A percentile compares a stretch with the other conserved stretches of the same genome.
Conservation (phyloP, 257 asterid genomes). For the Nicotiana tabacum region DNA sequence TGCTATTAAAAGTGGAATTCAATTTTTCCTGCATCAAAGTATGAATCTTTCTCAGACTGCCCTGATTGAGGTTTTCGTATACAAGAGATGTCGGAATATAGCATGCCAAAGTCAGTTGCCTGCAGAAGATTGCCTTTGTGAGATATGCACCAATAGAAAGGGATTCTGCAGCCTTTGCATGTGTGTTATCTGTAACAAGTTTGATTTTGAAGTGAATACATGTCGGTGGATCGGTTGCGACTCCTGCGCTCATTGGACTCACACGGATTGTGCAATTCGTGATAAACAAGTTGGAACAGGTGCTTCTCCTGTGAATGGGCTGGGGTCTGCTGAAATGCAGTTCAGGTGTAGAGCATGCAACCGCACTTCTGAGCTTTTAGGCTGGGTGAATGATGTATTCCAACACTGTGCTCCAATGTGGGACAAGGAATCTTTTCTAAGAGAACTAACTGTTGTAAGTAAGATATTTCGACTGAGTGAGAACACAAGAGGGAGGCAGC, state of each 20-base stretch:
- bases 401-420: conserved; percentile 94
- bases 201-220: conserved; percentile 91
- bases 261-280: conserved; percentile 90
- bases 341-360: conserved; percentile 85
- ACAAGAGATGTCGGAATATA: conserved; percentile 83
- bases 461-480: conserved; percentile 79
- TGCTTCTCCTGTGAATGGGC: conserved; percentile 51
- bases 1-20: conserved; percentile 80
- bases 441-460: conserved; percentile 85
- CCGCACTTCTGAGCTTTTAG: conserved; percentile 79
- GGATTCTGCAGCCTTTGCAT: conserved; percentile 98
- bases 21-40: conserved; percentile 87
- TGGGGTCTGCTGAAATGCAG: conserved; percentile 69
- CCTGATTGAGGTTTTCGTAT: conserved; percentile 71
- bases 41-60: conserved; percentile 87
- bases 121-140: conserved; percentile 78
- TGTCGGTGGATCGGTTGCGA: conserved; percentile 97
- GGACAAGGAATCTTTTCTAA: conserved; percentile 76
- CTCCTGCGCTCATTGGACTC: conserved; percentile 94
- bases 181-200: conserved; percentile 88
- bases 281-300: conserved; percentile 80
- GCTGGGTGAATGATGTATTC: conserved; percentile 95
- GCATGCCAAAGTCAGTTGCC: conserved; percentile 79
- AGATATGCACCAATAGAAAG: conserved; percentile 62
- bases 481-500: conserved; percentile 70